A percentile compares a stretch with the other conserved stretches of the same genome.
Conservation (phyloP, 2,329 filamentous ascomycete genomes). For the Rachicladosporium sp. region DNA sequence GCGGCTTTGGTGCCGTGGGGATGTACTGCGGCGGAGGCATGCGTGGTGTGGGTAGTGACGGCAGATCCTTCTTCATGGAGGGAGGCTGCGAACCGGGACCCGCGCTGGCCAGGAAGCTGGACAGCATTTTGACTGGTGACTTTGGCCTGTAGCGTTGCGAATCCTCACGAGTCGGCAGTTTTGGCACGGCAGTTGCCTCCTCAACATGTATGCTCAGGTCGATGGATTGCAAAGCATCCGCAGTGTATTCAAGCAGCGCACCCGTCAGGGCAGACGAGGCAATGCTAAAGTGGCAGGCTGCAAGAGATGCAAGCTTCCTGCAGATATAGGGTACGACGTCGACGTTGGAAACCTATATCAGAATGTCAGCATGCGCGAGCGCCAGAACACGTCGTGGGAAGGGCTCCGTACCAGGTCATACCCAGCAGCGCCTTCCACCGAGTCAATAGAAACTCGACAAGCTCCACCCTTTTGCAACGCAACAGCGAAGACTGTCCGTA, state of each 20-base stretch:
- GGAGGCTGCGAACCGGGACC: conserved; percentile 30
- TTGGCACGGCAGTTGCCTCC: conserved; percentile 16
- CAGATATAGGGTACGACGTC: conserved; percentile 47
- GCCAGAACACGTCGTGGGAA: too few species aligned
- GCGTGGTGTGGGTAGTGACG: conserved; percentile 15
- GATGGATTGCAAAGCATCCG: conserved; percentile 61
- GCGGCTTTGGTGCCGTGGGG: conserved; percentile 20
- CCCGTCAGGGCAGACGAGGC: conserved; percentile 52
- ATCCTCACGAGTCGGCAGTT: conserved; percentile 4
- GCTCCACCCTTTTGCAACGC: conserved; percentile 41
- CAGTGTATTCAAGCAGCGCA: conserved; percentile 64
- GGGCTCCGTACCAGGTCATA: conserved; percentile 52
- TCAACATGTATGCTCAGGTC: conserved; percentile 33
- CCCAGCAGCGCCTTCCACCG: conserved; percentile 57
- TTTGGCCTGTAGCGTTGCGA: conserved; percentile 39
- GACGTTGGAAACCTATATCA: conserved; percentile 32
- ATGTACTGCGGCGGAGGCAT: conserved; percentile 15
- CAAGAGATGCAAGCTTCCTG: conserved; percentile 15
- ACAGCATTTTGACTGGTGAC: conserved; percentile 86
- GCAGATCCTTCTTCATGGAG: conserved; percentile 17
- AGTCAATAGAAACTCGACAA: conserved; percentile 47
- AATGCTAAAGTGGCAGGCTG: conserved; percentile 49
- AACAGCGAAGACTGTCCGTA: conserved; percentile 60
- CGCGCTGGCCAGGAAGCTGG: conserved; percentile 58
- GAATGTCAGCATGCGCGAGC: too few species aligned